A percentile compares a stretch with the other conserved stretches of the same genome.
Evolutionary conservation across 257 asterid genomes (phyloP).

Genomic region (Scutellaria baicalensis): DNA sequence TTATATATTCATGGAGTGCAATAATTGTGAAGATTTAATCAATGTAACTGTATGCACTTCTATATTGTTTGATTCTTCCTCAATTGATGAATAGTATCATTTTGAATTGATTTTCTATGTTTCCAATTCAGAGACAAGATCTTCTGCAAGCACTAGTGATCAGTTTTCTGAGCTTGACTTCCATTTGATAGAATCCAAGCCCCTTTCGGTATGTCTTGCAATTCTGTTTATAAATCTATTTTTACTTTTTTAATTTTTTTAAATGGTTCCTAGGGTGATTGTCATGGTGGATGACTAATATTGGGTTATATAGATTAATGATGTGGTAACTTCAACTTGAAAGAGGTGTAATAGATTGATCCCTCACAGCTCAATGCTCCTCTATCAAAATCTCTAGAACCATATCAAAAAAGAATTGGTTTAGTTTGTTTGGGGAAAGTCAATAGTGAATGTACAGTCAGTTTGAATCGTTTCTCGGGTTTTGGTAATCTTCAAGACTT

Average conservation of each 20-base stretch:
- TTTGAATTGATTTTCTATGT: constrained; percentile 6
- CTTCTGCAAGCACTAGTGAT: constrained; percentile 27
- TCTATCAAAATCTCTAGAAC: too few relatives aligned
- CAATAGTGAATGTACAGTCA: too few relatives aligned
- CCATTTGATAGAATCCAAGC: constrained; percentile 39
- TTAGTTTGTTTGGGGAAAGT: too few relatives aligned
- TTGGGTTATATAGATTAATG: too few relatives aligned
- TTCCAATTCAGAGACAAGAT: constrained; percentile 25
- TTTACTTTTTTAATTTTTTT: neutral
- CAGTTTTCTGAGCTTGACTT: constrained; percentile 34
- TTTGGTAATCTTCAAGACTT: neutral
- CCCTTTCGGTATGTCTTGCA: constrained; percentile 26
- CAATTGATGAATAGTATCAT: neutral
- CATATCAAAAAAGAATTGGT: too few relatives aligned
- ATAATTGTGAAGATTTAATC: neutral
- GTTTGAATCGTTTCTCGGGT: neutral
- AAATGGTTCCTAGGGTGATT: neutral
- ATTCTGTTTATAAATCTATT: neutral
- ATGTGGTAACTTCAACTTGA: too few relatives aligned
- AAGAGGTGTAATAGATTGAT: too few relatives aligned
- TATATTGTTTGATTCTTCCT: neutral
- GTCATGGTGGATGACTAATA: neutral
- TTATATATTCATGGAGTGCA: neutral
- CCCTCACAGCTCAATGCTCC: too few relatives aligned
- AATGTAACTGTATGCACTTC: neutral